Base-by-base conservation (phyloP, 768 basidiomycete species). In the Tricholoma hemisulphureum region DNA sequence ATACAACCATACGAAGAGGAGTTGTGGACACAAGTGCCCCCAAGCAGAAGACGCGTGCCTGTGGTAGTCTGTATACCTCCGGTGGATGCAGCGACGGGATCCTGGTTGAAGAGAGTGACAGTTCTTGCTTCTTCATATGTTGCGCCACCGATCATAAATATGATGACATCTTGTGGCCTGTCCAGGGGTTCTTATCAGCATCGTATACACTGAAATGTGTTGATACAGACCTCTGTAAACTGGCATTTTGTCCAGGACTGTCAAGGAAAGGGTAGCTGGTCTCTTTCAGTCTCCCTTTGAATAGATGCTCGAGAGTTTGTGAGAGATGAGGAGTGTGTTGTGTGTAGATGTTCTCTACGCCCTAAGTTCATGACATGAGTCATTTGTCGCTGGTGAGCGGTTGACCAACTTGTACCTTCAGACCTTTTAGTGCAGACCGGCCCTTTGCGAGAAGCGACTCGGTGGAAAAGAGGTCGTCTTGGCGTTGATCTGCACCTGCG, bases 291-390 rank as follows among this genome's bases (percentile, higher is more conserved):
- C 89, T 80, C 9, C 95, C 95, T 68, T 86, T 93, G 66, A 95
- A 83, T 4, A 99, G 74, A 53, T 90, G 82, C 65, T 99, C 97
- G 14, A 98, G 74, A 2, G 96, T 98, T 67, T 97, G 89, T 1
- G 90, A 87, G 5, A 99, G 78, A 71, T 95, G 95, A 6, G 97
- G 97, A 14, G 86, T 87, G 65, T 98, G 97, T 64, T 98, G 97
- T 56, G 94, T 99, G 70, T 98, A 99, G 14, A 98, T 95, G 66
- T 99, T 99, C 74, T 99, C 97, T 4, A 98, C 96, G 2, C 97
- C 97, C 93, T 95, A 3, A 61, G 6, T n/a, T 10, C 23, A 11
- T 28, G n/a, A 28, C 41, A 41, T 39, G 9, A 35, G 32, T 32
- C 8, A 34, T 37, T 34, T 23, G 41, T 48, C 24, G 53, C 13